Base-by-base conservation (phyloP, 805 yeast genomes). In the Kodamaea kaohsiungensis region DNA sequence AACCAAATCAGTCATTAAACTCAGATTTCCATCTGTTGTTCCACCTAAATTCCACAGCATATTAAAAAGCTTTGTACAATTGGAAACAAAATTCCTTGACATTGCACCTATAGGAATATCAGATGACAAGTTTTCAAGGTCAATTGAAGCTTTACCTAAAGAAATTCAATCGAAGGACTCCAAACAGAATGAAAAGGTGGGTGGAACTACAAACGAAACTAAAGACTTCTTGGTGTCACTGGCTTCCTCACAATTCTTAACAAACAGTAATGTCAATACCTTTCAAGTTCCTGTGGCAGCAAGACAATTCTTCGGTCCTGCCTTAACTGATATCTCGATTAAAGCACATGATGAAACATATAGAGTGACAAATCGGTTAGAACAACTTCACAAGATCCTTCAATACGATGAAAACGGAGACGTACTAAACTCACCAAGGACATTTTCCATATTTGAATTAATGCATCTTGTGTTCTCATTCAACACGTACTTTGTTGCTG, bases 1-100 rank as follows among this genome's bases (percentile, higher is more conserved):
- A 22, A 71, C 80, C 10, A 79, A 76, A 53, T 65, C 72, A 16
- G 65, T 69, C 13, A 76, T 87, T 51, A 71, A 73, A 38, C 61
- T 82, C 30, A 71, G 90, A 46, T 71, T 88, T 9, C 91, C 92
- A 1, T 61, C 67, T 5, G 76, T 83, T 1, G 71, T 84, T 18
- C 82, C 84, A 0, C 60, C 57, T 22, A 56, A 55, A 7, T 74
- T 77, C 75, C 53, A 55, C 17, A 33, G 27, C 2, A 42, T 55
- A 4, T 48, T 71, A 1, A 45, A 59, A 43, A 61, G 59, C 7
- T 59, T 70, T 54, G 71, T 71, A 1, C 63, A 59, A 46, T 48
- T 66, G 39, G 80, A 76, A 56, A 51, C 55, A 22, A 75, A 74
- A 49, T 55, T 61, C 43, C 52, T 61, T 6, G 70, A 69, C 18